These are phyloP conservation scores for Lolium rigidum DNA, from an alignment of 176 grass and related monocot species.

Conservation along the genomic window DNA sequence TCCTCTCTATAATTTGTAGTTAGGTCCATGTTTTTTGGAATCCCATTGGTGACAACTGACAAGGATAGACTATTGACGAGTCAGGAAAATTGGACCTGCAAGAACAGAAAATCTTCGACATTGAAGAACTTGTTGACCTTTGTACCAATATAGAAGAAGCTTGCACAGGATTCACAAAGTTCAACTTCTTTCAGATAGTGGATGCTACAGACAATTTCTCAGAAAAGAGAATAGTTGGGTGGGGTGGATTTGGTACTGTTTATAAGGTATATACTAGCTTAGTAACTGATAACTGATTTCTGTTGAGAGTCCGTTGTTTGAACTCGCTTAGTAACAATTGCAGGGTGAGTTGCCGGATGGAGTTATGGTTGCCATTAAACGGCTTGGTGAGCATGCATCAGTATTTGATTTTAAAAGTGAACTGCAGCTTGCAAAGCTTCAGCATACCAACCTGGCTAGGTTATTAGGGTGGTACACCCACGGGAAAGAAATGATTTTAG, in stretches of 20 bases:
- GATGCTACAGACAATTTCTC: constrained; percentile 37
- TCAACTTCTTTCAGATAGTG: not conserved
- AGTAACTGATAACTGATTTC: too few species aligned
- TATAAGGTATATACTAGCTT: constrained; percentile 3
- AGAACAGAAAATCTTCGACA: constrained; percentile 38
- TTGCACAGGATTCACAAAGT: constrained; percentile 37
- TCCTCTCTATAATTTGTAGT: not conserved
- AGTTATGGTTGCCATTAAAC: too few species aligned
- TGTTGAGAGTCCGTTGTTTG: too few species aligned
- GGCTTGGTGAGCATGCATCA: too few species aligned
- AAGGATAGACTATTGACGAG: not conserved
- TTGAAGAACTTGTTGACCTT: constrained; percentile 1
- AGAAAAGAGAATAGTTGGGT: not conserved
- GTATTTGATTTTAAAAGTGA: too few species aligned
- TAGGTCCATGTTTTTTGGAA: not conserved
- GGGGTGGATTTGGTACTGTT: constrained; percentile 40
- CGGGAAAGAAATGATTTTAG: too few species aligned
- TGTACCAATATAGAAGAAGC: constrained; percentile 27
- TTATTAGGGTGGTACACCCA: too few species aligned
- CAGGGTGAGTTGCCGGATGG: too few species aligned
- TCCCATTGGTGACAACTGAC: not conserved
- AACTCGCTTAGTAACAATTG: too few species aligned
- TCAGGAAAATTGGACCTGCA: constrained; percentile 32
- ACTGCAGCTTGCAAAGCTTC: too few species aligned
- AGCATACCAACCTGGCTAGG: too few species aligned